These are phyloP conservation scores for Lactarius akahatsu DNA, from an alignment of 768 basidiomycete genomes.

Conservation along the genomic window DNA sequence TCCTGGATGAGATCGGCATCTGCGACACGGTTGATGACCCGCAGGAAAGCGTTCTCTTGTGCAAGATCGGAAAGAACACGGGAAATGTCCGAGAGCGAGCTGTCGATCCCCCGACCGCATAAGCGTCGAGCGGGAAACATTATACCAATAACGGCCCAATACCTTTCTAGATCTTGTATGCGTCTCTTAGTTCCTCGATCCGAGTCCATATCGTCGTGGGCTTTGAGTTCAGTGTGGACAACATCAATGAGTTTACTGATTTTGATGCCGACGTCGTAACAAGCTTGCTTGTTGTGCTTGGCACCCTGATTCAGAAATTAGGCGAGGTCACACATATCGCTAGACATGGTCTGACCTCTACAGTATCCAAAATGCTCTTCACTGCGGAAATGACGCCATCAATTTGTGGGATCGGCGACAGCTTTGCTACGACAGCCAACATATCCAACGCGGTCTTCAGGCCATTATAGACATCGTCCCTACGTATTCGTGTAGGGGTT, in stretches of 20 bases:
- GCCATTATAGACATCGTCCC: slow-evolving; percentile 15
- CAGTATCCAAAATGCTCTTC: slow-evolving; percentile 18
- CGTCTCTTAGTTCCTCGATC: slow-evolving; percentile 15
- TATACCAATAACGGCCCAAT: background rate
- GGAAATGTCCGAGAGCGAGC: slow-evolving; percentile 16
- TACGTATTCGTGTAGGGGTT: slow-evolving; percentile 8
- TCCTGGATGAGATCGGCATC: slow-evolving; percentile 18
- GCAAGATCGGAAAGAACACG: slow-evolving; percentile 20
- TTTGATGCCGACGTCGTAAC: slow-evolving; percentile 21
- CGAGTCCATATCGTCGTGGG: slow-evolving; percentile 5
- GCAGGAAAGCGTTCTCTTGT: slow-evolving; percentile 22
- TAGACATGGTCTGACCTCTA: slow-evolving; percentile 9
- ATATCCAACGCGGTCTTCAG: slow-evolving; percentile 14
- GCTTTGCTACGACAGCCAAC: background rate
- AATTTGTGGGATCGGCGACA: slow-evolving; percentile 10
- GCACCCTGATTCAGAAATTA: slow-evolving; percentile 12
- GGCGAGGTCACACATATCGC: background rate
- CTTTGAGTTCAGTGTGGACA: slow-evolving; percentile 19
- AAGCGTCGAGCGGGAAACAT: background rate
- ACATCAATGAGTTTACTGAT: slow-evolving; percentile 18
- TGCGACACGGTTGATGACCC: slow-evolving; percentile 21
- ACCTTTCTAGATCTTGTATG: slow-evolving; percentile 17
- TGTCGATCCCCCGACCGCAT: background rate
- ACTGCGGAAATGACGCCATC: slow-evolving; percentile 17
- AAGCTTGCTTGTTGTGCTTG: slow-evolving; percentile 28